Base-by-base conservation (phyloP, 2,329 filamentous ascomycete genomes). In the Aspergillus latus region DNA sequence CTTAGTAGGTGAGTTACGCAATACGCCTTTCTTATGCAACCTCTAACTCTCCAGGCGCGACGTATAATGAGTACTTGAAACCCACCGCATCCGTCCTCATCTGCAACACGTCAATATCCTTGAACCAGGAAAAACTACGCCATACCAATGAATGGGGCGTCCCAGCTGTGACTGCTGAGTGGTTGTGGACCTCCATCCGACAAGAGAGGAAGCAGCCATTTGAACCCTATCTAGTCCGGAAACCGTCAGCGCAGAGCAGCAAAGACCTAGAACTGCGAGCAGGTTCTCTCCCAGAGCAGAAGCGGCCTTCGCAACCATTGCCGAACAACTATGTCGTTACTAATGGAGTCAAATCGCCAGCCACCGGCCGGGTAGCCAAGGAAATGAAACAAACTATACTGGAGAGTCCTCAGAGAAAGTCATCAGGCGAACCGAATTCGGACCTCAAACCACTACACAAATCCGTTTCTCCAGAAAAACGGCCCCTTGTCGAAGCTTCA, bases 121-220 rank as follows among this genome's bases (percentile, higher is more conserved):
- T 68, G 44, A 91, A 74, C 76, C 83, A 70, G 56, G 88, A 94
- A 62, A 99, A 99, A 74, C 77, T 94, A 15, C 84, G 88, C 44
- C 87, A 90, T 67, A 92, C 92, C 0, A 71, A 85, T 7, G 82
- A 87, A 64, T 90, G 89, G 80, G 82, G 82, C 4, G 88, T 97
- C 9, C 90, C 92, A 1, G 85, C 93, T n/a, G 89, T 97, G 9
- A 83, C 83, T 6, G 84, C 85, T 15, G 84, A 88, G 21, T 99
- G 94, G 94, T 78, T 99, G 2, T 94, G 89, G 87, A 82, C 87
- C 50, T 94, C 89, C 62, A 85, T 97, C 49, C 78, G 80, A 52
- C 71, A 68, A 45, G 66, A 83, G 30, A 71, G 77, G 52, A 77
- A 75, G 64, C 76, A 82, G 54, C 66, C 79, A 9, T 81, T 80